phyloP scores from a whole-genome alignment of 2,329 filamentous ascomycete species.

The Colletotrichum eremochloae region DNA sequence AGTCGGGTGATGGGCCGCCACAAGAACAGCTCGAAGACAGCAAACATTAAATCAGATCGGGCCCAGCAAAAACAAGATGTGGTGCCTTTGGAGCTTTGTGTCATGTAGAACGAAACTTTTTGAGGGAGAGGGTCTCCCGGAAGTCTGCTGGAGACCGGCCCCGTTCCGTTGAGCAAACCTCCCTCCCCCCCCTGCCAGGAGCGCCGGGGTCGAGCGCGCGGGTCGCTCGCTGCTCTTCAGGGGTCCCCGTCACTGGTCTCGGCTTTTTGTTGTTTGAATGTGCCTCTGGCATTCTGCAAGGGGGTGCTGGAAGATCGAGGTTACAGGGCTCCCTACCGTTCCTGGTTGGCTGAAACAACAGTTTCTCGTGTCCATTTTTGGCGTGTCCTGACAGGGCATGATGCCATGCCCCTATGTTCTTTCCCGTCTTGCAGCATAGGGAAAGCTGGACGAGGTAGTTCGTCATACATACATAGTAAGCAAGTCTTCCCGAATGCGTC shows the following conservation, averaged over 20 bases:
- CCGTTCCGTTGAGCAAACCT: constrained; percentile 1
- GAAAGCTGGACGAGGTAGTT: constrained; percentile 23
- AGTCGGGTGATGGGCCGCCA: constrained; percentile 10
- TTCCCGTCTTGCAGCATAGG: constrained; percentile 27
- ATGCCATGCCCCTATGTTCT: constrained; percentile 26
- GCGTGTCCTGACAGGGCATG: constrained; percentile 27
- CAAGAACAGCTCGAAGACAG: constrained; percentile 31
- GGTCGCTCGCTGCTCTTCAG: constrained; percentile 29
- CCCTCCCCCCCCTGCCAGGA: neutral
- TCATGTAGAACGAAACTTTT: constrained; percentile 33
- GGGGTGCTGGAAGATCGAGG: constrained; percentile 36
- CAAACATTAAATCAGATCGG: constrained; percentile 30
- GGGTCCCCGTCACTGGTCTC: constrained; percentile 21
- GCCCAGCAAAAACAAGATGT: constrained; percentile 26
- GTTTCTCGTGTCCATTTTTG: constrained; percentile 45
- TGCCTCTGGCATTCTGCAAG: constrained; percentile 34
- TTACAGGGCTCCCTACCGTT: constrained; percentile 34
- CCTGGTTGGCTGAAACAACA: constrained; percentile 43
- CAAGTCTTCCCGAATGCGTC: constrained; percentile 25
- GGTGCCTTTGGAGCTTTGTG: constrained; percentile 22
- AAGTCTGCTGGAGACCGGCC: constrained; percentile 8
- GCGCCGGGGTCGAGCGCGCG: constrained; percentile 18
- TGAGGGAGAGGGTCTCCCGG: constrained; percentile 18
- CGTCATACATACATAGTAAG: constrained; percentile 24
- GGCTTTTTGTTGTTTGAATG: constrained; percentile 20